phyloP scores from a whole-genome alignment of 306 rosid genomes.

The Begonia masoniana region DNA sequence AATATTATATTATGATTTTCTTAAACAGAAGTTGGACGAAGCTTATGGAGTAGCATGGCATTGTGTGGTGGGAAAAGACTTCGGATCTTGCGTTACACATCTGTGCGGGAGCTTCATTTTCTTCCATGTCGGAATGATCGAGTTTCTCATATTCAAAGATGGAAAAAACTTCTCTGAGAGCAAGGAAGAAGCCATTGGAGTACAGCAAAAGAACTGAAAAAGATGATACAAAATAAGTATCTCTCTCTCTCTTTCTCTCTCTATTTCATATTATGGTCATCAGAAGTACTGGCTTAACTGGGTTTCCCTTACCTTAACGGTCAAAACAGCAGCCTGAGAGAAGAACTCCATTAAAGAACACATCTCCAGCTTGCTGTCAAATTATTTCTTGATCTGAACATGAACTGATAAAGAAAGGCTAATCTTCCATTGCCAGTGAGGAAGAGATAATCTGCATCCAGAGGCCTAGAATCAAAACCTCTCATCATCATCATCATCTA shows the following conservation, averaged over 20 bases:
- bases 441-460: slow-evolving; percentile 42
- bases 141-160: slow-evolving; percentile 66
- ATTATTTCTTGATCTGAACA: too few species aligned
- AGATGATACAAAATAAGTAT: not conserved
- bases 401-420: too few species aligned
- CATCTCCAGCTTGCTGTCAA: too few species aligned
- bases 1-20: not conserved
- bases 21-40: slow-evolving; percentile 42
- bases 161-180: slow-evolving; percentile 36
- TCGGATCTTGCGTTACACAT: slow-evolving; percentile 64
- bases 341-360: too few species aligned
- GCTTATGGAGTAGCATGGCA: slow-evolving; percentile 59
- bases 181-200: slow-evolving; percentile 38
- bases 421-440: slow-evolving; percentile 6
- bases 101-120: slow-evolving; percentile 47
- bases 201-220: slow-evolving; percentile 15
- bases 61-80: slow-evolving; percentile 56
- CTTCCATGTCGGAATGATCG: slow-evolving; percentile 48
- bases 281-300: too few species aligned
- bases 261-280: too few species aligned
- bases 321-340: too few species aligned
- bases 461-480: slow-evolving; percentile 24
- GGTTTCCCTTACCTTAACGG: too few species aligned
- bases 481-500: slow-evolving; percentile 22
- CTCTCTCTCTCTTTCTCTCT: too few species aligned